Evolutionary conservation across 2,329 filamentous ascomycete genomes (phyloP), one percentile per base, ranked within the genome.

Genomic region (Fusarium abutilonis): DNA sequence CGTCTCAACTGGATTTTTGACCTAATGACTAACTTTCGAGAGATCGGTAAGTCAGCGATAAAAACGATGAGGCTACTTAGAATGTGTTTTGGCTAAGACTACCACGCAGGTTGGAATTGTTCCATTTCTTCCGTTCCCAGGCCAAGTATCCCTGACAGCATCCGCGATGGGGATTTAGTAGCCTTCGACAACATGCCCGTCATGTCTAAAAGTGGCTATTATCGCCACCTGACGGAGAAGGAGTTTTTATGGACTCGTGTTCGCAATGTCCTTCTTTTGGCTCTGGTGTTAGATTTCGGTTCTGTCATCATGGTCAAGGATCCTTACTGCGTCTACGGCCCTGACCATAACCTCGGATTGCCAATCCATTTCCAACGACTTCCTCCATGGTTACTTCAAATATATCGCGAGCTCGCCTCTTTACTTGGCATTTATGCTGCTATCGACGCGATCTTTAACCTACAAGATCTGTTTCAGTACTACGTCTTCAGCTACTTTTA

Each of bases 291-390:
- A 9, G 94, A 97, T 74, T 55, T 86, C 7, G 74, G 91, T 48
- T 90, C 90, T 69, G 82, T 87, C 2, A 61, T 86, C 60, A 88
- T 92, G 78, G 87, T 89, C 66, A 83, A 85, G 49, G 94, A 98
- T 69, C 88, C 89, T 0, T 96, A 94, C 77, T 96, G 93, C 75
- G 70, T 87, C 55, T 71, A 84, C 21, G 82, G 86, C 1, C 76
- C 77, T 2, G 71, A 77, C 4, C 76, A 79, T 50, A 70, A 74
- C 55, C 49, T 66, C 40, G 45, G 64, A 14, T 60, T 78, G 56
- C 75, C 87, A 56, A 48, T 78, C 71, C 66, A 82, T 74, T 70
- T 83, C 71, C 56, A 55, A 9, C 56, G 70, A 19, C 66, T 84
- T 4, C 80, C 82, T 7, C 73, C 77, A 0, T 60, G 79, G 44